phyloP scores from a whole-genome alignment of 2,329 filamentous ascomycete species.

The Aureobasidium musti region DNA sequence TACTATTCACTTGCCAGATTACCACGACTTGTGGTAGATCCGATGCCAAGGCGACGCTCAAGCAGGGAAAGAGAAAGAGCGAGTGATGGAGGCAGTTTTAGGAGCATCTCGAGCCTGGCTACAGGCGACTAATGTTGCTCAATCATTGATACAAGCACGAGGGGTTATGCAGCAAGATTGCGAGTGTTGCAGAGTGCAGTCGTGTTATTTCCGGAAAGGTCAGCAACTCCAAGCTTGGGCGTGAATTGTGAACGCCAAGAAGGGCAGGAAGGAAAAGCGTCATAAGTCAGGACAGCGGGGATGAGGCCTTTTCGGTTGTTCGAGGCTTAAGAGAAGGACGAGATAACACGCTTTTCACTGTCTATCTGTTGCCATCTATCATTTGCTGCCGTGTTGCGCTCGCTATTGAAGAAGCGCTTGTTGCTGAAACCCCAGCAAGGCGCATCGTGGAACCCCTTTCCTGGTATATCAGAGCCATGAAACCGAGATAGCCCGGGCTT shows the following conservation, averaged over 20 bases:
- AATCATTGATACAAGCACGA: background rate
- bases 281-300: constrained; percentile 24
- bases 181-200: background rate
- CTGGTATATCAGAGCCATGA: constrained; percentile 32
- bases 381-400: constrained; percentile 5
- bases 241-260: background rate
- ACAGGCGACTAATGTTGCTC: background rate
- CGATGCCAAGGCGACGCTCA: constrained; percentile 12
- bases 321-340: constrained; percentile 6
- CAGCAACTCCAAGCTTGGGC: constrained; percentile 20
- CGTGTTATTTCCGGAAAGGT: constrained; percentile 23
- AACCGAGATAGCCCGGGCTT: constrained; percentile 34
- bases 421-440: constrained; percentile 5
- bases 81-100: background rate
- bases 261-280: constrained; percentile 23
- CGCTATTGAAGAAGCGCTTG: background rate
- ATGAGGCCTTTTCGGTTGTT: constrained; percentile 24
- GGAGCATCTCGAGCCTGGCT: background rate
- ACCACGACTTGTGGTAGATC: background rate
- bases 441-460: constrained; percentile 3
- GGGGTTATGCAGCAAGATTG: background rate
- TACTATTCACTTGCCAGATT: background rate
- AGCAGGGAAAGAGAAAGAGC: background rate
- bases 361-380: background rate
- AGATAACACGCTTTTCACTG: constrained; percentile 17